Conservation (phyloP, 495 filamentous ascomycete species). For the Clavariopsis aquatica region DNA sequence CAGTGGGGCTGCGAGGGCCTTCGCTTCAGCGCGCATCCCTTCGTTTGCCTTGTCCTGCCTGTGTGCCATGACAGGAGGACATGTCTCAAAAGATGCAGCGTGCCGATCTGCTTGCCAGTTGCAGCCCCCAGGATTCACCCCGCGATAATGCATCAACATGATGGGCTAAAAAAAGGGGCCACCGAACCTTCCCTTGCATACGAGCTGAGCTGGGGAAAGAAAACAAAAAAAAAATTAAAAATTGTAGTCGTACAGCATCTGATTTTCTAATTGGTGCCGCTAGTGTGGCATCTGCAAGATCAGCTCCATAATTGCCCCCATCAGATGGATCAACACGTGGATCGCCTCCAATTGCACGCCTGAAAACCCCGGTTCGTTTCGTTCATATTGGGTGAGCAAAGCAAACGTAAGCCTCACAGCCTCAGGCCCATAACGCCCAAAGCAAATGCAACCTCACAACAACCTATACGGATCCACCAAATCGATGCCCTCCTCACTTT, state of each 20-base stretch:
- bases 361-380: neutral
- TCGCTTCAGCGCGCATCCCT: neutral
- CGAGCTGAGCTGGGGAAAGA: constrained; percentile 18
- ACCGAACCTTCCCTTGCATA: constrained; percentile 16
- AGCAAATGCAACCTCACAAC: constrained; percentile 5
- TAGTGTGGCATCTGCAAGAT: neutral
- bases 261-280: neutral
- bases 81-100: constrained; percentile 13
- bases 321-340: neutral
- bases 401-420: neutral
- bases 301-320: neutral
- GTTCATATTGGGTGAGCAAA: constrained; percentile 6
- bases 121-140: constrained; percentile 7
- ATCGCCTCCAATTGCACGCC: neutral
- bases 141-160: constrained; percentile 1
- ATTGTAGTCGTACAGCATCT: neutral
- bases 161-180: neutral
- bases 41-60: neutral
- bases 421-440: neutral
- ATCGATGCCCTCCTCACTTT: neutral
- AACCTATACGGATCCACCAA: constrained; percentile 9
- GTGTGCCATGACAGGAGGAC: neutral
- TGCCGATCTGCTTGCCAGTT: neutral
- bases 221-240: too few relatives aligned
- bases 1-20: neutral